Evolutionary conservation across 805 yeast genomes (phyloP).

Genomic region (Yamadazyma takamatsuzukensis): DNA sequence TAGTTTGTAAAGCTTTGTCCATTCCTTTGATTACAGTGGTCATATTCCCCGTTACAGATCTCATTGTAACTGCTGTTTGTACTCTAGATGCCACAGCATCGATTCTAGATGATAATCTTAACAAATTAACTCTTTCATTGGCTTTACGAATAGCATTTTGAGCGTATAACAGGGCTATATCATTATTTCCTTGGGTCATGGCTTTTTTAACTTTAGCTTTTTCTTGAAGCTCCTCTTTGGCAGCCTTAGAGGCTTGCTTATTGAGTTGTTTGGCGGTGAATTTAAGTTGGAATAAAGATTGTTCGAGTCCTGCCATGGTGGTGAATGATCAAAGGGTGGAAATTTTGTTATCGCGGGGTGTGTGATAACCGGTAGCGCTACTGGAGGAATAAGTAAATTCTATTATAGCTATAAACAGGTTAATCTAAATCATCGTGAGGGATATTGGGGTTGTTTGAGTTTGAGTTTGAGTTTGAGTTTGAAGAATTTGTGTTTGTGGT

Average conservation of each 20-base stretch:
- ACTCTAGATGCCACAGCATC: conserved; percentile 96
- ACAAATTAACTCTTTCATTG: conserved; percentile 76
- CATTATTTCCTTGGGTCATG: conserved; percentile 77
- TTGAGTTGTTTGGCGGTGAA: conserved; percentile 93
- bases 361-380: too few relatives aligned
- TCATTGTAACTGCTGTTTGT: conserved; percentile 97
- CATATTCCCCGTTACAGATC: conserved; percentile 92
- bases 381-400: not conserved
- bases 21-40: conserved; percentile 87
- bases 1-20: conserved; percentile 93
- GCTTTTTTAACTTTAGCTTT: conserved; percentile 89
- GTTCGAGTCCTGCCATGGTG: conserved; percentile 40
- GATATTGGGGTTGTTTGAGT: not conserved
- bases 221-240: conserved; percentile 85
- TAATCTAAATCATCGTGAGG: conserved; percentile 7
- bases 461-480: not conserved
- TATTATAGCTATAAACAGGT: conserved; percentile 2
- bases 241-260: conserved; percentile 85
- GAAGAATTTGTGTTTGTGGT: too few relatives aligned
- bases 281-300: conserved; percentile 63
- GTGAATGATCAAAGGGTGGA: not conserved
- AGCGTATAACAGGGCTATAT: conserved; percentile 91
- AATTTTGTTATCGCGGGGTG: not conserved
- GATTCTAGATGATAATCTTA: conserved; percentile 80
- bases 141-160: conserved; percentile 92